These are phyloP conservation scores for Myriosclerotinia curreyana DNA, from an alignment of 2,329 filamentous ascomycete species.

Conservation along the genomic window DNA sequence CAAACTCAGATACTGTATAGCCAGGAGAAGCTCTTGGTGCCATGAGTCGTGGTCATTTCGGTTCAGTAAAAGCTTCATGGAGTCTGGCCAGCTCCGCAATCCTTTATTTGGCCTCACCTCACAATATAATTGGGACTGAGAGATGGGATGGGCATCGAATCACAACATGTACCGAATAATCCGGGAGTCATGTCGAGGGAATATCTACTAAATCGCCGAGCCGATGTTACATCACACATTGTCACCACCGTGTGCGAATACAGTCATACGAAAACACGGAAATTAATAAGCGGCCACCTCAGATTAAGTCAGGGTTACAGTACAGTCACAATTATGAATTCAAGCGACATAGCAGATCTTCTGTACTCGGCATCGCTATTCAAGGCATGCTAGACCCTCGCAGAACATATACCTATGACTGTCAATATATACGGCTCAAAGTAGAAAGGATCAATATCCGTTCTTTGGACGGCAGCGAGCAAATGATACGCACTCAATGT, in stretches of 20 bases:
- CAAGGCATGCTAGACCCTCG: neutral
- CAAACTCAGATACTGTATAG: neutral
- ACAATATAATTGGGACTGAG: neutral
- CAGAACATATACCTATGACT: neutral
- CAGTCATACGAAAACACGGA: neutral
- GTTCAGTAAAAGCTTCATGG: neutral
- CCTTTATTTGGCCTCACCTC: neutral
- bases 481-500: neutral
- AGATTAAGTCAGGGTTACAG: neutral
- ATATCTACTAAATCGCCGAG: neutral
- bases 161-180: neutral
- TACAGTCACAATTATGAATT: neutral
- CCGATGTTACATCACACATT: constrained; percentile 6
- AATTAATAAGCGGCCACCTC: constrained; percentile 2
- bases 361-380: neutral
- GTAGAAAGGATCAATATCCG: neutral
- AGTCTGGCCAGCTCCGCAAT: neutral
- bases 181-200: constrained; percentile 1
- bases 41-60: neutral
- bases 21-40: neutral
- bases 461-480: neutral
- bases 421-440: neutral
- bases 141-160: constrained; percentile 2
- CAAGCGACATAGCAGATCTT: neutral
- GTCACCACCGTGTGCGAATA: constrained; percentile 8